Percentiles rank a stretch among this genome's conserved stretches.
Conservation (phyloP, 2,329 filamentous ascomycete species). For the Ophiostoma angusticollis region DNA sequence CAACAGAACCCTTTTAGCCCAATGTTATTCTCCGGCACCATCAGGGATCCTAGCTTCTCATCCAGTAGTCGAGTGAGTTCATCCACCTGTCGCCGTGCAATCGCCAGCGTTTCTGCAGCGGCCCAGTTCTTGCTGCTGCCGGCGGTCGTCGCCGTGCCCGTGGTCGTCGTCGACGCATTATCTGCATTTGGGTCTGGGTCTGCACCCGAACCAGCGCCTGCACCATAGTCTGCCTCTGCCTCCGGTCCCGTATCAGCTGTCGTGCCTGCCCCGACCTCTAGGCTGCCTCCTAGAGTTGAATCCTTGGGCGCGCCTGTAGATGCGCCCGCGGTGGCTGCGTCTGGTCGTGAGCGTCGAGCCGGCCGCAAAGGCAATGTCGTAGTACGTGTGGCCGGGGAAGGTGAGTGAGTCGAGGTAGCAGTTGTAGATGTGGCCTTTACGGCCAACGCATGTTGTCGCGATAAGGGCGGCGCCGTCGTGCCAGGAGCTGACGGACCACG, state of each 20-base stretch:
- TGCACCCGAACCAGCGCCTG: neutral
- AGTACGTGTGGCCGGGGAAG: neutral
- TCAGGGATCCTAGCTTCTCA: conserved; percentile 41
- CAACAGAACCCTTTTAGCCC: conserved; percentile 19
- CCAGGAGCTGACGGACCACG: neutral
- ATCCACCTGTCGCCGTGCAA: conserved; percentile 42
- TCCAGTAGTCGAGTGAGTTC: conserved; percentile 48
- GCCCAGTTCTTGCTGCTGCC: conserved; percentile 24
- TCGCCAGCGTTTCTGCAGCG: conserved; percentile 33
- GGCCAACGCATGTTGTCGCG: conserved; percentile 8
- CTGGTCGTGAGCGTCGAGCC: too few relatives aligned
- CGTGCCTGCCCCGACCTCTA: too few relatives aligned
- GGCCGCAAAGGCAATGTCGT: too few relatives aligned
- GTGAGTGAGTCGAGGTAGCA: neutral
- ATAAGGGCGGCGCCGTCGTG: neutral
- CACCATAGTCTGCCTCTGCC: neutral
- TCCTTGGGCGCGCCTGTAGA: too few relatives aligned
- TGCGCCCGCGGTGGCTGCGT: too few relatives aligned
- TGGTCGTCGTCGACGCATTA: conserved; percentile 5
- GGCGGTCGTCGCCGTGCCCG: conserved; percentile 27
- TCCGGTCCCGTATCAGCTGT: neutral
- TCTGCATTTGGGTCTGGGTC: conserved; percentile 5
- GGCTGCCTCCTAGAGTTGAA: too few relatives aligned
- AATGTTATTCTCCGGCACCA: conserved; percentile 40
- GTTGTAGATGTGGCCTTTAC: neutral